These are phyloP conservation scores for Phytopythium boreale DNA, from an alignment of 352 stramenopile species.

Conservation along the genomic window DNA sequence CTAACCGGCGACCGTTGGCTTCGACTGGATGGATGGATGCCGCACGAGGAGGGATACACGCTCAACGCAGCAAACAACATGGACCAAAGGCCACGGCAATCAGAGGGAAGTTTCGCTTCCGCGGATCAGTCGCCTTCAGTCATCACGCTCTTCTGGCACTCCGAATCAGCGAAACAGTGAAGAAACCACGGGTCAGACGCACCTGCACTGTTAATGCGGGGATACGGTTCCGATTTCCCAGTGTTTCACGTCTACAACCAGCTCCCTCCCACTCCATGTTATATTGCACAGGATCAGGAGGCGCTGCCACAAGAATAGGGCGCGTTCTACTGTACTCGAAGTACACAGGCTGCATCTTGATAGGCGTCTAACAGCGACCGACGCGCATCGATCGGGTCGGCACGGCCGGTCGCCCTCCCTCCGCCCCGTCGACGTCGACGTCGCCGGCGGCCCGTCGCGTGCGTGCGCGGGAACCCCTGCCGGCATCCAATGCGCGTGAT, in stretches of 20 bases:
- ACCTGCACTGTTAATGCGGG: too few species aligned
- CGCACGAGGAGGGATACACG: too few species aligned
- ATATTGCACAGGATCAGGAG: too few species aligned
- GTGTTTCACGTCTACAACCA: not conserved
- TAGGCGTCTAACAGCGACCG: not conserved
- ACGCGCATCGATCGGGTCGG: not conserved
- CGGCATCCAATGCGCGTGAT: not conserved
- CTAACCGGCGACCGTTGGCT: too few species aligned
- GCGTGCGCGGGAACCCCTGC: not conserved
- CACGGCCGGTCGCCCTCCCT: not conserved
- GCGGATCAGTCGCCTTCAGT: not conserved
- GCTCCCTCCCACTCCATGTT: too few species aligned
- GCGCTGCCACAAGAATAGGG: too few species aligned
- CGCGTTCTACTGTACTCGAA: too few species aligned
- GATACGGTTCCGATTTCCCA: not conserved
- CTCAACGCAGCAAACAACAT: too few species aligned
- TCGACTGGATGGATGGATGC: too few species aligned
- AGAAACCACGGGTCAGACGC: not conserved
- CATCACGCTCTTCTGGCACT: not conserved
- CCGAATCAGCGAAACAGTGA: too few species aligned
- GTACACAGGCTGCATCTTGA: too few species aligned
- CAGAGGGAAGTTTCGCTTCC: not conserved
- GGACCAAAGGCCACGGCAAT: too few species aligned
- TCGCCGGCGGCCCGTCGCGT: constrained; percentile 1
- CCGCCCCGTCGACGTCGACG: constrained; percentile 3